Conservation (phyloP, 148 eudicot species). For the Nyssa sinensis region DNA sequence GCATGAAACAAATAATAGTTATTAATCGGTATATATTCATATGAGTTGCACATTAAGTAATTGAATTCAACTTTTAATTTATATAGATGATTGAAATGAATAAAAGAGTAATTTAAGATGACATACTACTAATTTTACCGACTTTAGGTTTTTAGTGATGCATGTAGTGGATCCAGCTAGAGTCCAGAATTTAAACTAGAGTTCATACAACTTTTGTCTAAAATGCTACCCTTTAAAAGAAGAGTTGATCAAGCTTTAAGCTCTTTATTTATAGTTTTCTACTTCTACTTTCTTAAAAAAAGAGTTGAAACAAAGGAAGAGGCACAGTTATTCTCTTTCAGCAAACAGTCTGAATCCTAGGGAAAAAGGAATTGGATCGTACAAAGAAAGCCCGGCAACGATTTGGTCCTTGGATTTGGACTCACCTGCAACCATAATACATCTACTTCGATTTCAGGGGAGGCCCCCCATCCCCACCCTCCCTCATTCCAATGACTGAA, state of each 20-base stretch:
- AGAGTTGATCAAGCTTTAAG: not conserved
- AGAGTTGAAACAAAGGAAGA: not conserved
- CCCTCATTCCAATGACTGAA: too few species aligned
- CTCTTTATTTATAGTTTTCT: too few species aligned
- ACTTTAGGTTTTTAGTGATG: too few species aligned
- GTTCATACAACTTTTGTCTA: not conserved
- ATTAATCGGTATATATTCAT: too few species aligned
- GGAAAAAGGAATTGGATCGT: not conserved
- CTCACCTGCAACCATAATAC: not conserved
- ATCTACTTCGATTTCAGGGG: slow-evolving; percentile 4
- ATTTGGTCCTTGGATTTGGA: not conserved
- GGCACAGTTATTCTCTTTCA: not conserved
- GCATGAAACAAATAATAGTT: too few species aligned
- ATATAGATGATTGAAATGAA: too few species aligned
- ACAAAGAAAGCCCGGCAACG: not conserved
- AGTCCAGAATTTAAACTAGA: too few species aligned
- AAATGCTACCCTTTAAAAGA: slow-evolving; percentile 4
- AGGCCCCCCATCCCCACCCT: not conserved
- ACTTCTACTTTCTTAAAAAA: not conserved
- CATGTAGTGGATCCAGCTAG: too few species aligned
- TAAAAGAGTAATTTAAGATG: too few species aligned
- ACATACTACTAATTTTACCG: too few species aligned
- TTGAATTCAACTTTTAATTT: too few species aligned
- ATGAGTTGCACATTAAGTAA: too few species aligned
- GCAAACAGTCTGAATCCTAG: slow-evolving; percentile 1